phyloP scores from a whole-genome alignment of 495 filamentous ascomycete genomes.

The Aspergillus baeticus region DNA sequence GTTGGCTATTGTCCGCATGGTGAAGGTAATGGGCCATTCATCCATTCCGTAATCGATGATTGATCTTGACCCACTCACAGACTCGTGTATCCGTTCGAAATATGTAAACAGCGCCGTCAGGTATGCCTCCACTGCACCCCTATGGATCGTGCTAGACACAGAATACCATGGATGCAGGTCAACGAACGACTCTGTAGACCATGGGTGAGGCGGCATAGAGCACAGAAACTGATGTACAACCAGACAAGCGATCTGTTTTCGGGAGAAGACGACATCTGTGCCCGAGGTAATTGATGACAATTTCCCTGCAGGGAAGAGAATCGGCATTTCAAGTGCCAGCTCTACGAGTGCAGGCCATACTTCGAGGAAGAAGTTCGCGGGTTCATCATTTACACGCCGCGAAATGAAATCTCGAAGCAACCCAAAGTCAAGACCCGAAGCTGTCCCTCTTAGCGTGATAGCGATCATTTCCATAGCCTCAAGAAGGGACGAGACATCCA shows the following conservation, averaged over 20 bases:
- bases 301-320: not conserved
- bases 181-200: not conserved
- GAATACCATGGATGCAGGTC: conserved; percentile 1
- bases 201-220: not conserved
- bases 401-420: not conserved
- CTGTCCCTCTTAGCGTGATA: not conserved
- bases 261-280: not conserved
- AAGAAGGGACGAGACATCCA: not conserved
- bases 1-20: not conserved
- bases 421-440: not conserved
- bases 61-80: not conserved
- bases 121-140: not conserved
- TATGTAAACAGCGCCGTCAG: conserved; percentile 3
- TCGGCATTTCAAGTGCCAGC: not conserved
- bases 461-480: not conserved
- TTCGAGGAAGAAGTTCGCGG: not conserved
- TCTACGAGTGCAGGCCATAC: not conserved
- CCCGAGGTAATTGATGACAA: not conserved
- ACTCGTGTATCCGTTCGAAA: not conserved
- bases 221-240: conserved; percentile 1
- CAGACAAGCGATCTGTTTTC: not conserved
- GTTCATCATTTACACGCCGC: not conserved
- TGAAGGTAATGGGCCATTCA: not conserved
- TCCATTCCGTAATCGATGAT: not conserved
- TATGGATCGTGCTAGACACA: not conserved